A percentile compares a stretch with the other conserved stretches of the same genome.
Conservation (phyloP, 2,329 filamentous ascomycete species). For the Ceratocystis huliohia region DNA sequence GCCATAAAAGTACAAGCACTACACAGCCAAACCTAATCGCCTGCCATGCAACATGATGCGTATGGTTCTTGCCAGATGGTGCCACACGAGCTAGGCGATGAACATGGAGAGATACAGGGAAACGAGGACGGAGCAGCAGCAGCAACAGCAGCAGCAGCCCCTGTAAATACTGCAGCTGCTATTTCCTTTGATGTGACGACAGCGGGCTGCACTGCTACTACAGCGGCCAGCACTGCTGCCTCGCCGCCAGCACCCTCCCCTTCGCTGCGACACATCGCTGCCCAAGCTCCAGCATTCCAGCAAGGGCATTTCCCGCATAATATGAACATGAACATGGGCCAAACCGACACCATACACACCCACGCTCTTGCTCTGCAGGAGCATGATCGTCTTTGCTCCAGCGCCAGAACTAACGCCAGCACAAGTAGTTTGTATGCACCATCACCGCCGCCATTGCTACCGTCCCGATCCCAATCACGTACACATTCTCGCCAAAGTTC, state of each 20-base stretch:
- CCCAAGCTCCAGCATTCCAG: constrained; percentile 10
- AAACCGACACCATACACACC: constrained; percentile 6
- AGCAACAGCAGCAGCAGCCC: neutral
- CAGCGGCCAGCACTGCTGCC: neutral
- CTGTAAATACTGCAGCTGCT: no score
- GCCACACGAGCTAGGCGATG: neutral
- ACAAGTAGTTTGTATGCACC: neutral
- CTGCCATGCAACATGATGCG: neutral
- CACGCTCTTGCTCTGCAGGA: constrained; percentile 5
- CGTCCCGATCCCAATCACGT: constrained; percentile 7
- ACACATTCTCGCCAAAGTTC: constrained; percentile 19
- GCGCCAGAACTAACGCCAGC: neutral
- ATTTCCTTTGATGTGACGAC: no score
- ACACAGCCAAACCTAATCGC: neutral
- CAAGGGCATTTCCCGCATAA: neutral
- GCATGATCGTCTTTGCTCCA: neutral
- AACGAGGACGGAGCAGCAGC: neutral
- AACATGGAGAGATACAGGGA: neutral
- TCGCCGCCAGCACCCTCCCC: neutral
- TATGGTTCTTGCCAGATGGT: neutral
- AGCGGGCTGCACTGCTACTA: no score
- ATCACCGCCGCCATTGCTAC: neutral
- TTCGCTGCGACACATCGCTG: neutral
- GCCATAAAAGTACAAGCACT: neutral
- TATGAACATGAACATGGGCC: neutral